Evolutionary conservation across 129 eudicot genomes (phyloP), one percentile per base, ranked within the genome.

Genomic region (Kitagawia praeruptora): DNA sequence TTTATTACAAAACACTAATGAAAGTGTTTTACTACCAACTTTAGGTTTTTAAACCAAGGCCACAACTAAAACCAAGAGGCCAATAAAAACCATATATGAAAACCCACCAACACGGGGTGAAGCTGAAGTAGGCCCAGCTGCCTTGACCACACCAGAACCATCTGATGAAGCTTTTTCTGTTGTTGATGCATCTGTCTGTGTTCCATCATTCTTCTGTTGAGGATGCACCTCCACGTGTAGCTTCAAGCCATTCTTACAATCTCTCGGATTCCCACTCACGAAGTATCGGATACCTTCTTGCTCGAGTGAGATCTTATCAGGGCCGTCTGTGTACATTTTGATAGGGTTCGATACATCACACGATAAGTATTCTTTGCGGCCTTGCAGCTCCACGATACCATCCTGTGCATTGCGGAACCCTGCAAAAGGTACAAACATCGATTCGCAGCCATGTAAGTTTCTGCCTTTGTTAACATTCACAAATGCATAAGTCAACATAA

Each of bases 261-360:
- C 88, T 18, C 89, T 88, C 6, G 53, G 83, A 44, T 87, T 79
- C 38, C 87, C 85, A 58, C 93, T 92, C 0, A 87, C 83, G 78
- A 92, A 92, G 86, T 87, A 89, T 70, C 97, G 88, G 76, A 66
- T 61, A 6, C 92, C 93, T 87, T 87, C 89, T 46, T 81, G 54
- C 6, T 85, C 84, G 0, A 92, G 89, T 9, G 86, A 16, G 41
- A 89, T 83, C 63, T 83, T 79, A 18, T 76, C 80, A 34, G 63
- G 31, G 11, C 58, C 83, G 54, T 87, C 84, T 4, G 89, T 87
- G 87, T 80, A 87, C 93, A 87, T 89, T 74, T 74, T 87, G 77
- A 89, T 89, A 63, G 97, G 97, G 74, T 89, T 87, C 0, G 83
- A 58, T 54, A 91, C 66, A 80, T 89, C 86, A 67, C 97, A 91